Percentiles rank a stretch among this genome's conserved stretches.
Conservation (phyloP, 805 yeast species). For the Candida pini region DNA sequence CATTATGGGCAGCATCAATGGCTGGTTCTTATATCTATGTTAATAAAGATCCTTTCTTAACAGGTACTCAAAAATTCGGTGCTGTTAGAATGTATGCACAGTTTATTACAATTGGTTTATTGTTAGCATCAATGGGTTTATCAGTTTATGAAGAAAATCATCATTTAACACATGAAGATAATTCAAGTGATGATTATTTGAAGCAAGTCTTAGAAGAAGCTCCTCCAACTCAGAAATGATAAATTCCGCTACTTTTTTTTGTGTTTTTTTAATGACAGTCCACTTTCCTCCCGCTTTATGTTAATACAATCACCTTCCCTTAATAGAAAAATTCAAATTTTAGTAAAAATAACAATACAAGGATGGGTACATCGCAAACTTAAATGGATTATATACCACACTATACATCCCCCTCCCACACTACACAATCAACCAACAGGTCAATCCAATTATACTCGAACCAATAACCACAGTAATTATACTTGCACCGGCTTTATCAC, state of each 20-base stretch:
- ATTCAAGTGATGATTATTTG: conserved; percentile 37
- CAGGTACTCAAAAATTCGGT: conserved; percentile 72
- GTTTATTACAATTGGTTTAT: conserved; percentile 65
- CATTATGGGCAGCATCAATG: conserved; percentile 75
- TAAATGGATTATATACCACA: too few species aligned
- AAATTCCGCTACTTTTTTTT: conserved; percentile 5
- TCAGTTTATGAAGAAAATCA: conserved; percentile 59
- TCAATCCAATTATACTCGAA: conserved; percentile 22
- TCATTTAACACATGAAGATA: conserved; percentile 32
- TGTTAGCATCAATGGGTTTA: conserved; percentile 64
- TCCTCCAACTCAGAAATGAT: conserved; percentile 7
- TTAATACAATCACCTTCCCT: background rate
- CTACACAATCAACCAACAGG: conserved; percentile 24
- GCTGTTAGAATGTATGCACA: conserved; percentile 93
- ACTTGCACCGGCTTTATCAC: conserved; percentile 65
- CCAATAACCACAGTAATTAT: conserved; percentile 57
- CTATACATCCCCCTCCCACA: too few species aligned
- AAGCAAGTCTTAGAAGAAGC: conserved; percentile 30
- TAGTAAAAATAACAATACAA: background rate
- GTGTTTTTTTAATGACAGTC: conserved; percentile 3
- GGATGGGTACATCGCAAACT: background rate
- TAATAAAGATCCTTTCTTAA: conserved; percentile 69
- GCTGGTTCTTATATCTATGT: conserved; percentile 74
- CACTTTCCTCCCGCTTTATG: background rate
- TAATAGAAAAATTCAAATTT: too few species aligned